These are phyloP conservation scores for Vitis hybrid DNA, from an alignment of 177 flowering plant species.

Conservation along the genomic window DNA sequence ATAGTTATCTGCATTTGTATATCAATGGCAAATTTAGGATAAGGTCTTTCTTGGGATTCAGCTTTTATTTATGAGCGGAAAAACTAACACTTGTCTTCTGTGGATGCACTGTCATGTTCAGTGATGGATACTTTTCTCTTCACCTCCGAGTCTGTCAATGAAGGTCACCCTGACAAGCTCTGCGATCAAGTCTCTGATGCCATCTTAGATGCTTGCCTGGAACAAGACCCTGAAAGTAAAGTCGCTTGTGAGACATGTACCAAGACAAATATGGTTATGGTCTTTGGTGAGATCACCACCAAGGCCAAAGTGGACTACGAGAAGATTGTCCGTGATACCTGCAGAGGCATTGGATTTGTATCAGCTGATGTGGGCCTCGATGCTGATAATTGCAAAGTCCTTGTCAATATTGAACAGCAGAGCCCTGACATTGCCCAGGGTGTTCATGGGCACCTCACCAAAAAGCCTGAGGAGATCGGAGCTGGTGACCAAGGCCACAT, in stretches of 20 bases:
- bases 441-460: no score
- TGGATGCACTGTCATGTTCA: neutral
- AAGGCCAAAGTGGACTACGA: conserved; percentile 2
- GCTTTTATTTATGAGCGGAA: no score
- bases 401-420: conserved; percentile 6
- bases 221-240: conserved; percentile 23
- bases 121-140: conserved; percentile 20
- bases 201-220: conserved; percentile 24
- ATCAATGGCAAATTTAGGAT: no score
- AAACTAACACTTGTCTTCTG: neutral
- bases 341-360: conserved; percentile 5
- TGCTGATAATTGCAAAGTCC: conserved; percentile 18
- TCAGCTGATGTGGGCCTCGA: conserved; percentile 6
- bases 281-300: conserved; percentile 19
- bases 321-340: conserved; percentile 7
- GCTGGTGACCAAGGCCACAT: no score
- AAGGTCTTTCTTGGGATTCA: no score
- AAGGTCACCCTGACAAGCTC: conserved; percentile 24
- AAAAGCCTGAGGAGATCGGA: no score
- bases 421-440: neutral
- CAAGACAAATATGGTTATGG: conserved; percentile 19
- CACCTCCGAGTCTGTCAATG: conserved; percentile 26
- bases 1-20: no score
- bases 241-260: conserved; percentile 25
- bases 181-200: conserved; percentile 25